Evolutionary conservation across 2,329 filamentous ascomycete genomes (phyloP), one percentile per base, ranked within the genome.

Genomic region (Aspergillus flavus): DNA sequence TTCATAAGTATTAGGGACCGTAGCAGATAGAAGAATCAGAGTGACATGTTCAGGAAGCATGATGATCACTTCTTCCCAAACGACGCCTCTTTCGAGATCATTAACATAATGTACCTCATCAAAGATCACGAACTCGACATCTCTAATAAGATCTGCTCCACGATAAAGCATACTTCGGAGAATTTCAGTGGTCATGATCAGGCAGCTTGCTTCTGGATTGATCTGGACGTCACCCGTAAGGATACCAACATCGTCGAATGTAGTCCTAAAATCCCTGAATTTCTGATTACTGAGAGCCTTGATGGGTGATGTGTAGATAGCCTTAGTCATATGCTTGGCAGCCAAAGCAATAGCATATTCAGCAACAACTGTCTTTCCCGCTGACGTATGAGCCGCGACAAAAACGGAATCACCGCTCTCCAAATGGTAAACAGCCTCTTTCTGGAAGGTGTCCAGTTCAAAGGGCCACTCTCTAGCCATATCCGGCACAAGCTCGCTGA

Each of bases 171-270:
- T 99, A 82, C 95, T 98, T 62, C 95, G 88, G 62, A 99, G 80
- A 80, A 99, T 99, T 75, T 99, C 95, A 0, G 95, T 99, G 0
- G 95, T 99, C 95, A 99, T 99, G 78, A 99, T 98, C 48, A 99
- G 84, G 80, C 95, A 99, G 79, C 94, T 98, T 32, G 95, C 95
- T 81, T 98, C 95, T 0, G 94, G 93, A 68, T 96, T 93, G 72
- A 99, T 99, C 77, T 99, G 95, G 6, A 99, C 95, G 80, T 99
- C 95, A 64, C 95, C 95, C 0, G 95, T 99, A 67, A 99, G 80
- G 67, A 99, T 98, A 19, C 95, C 95, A 21, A 99, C 95, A 77
- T 99, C 95, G 64, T 96, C 93, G 72, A 99, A 99, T 0, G 87
- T 89, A 61, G 89, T 86, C 62, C 93, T 87, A 76, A 99, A 99